A percentile compares a stretch with the other conserved stretches of the same genome.
phyloP scores from a whole-genome alignment of 2,329 filamentous ascomycete genomes.

The Sclerotinia nivalis region DNA sequence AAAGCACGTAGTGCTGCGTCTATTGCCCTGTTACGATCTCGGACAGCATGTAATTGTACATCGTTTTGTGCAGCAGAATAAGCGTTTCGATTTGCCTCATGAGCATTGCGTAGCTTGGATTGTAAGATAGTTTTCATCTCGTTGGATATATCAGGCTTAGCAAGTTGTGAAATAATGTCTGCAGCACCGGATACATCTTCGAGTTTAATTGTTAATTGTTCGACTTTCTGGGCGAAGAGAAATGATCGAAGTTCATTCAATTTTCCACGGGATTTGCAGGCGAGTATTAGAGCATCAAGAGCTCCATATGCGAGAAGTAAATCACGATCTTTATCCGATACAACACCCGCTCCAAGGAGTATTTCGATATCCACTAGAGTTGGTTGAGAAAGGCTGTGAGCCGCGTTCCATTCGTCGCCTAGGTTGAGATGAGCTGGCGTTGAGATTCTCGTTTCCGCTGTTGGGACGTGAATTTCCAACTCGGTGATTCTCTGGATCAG shows the following conservation, averaged over 20 bases:
- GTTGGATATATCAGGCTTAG: not conserved
- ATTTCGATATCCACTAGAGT: not conserved
- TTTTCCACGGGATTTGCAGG: slow-evolving; percentile 6
- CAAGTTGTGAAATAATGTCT: not conserved
- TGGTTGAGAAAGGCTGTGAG: not conserved
- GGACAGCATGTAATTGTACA: not conserved
- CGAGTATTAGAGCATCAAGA: not conserved
- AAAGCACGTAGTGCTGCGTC: not conserved
- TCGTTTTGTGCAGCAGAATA: not conserved
- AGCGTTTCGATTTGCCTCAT: not conserved
- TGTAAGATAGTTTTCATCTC: not conserved
- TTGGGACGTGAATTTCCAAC: not conserved
- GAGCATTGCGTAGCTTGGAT: not conserved
- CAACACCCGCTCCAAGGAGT: not conserved
- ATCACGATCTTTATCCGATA: not conserved
- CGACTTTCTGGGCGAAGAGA: not conserved
- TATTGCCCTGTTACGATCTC: not conserved
- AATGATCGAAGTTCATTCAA: not conserved
- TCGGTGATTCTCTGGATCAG: not conserved
- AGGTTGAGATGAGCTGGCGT: not conserved
- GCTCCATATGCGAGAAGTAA: not conserved
- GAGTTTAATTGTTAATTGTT: not conserved
- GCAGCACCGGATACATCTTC: not conserved
- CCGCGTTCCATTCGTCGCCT: not conserved
- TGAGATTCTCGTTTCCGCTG: not conserved